Percentiles rank a stretch among this genome's conserved stretches.
These are phyloP conservation scores for Scortechinia acanthostroma DNA, from an alignment of 2,329 filamentous ascomycete genomes.

Conservation along the genomic window DNA sequence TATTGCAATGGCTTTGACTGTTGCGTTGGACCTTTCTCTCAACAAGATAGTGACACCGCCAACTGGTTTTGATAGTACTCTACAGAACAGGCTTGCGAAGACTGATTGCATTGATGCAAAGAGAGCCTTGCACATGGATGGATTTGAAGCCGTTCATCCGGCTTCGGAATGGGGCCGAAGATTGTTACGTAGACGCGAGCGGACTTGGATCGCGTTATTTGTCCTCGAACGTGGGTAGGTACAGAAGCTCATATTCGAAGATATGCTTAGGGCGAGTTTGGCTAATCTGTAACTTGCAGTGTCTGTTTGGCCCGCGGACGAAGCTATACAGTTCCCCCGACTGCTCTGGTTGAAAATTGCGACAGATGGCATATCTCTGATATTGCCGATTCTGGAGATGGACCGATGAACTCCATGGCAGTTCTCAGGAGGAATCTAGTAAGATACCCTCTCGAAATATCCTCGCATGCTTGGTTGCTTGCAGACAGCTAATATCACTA, in stretches of 20 bases:
- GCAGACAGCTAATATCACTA: background rate
- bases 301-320: constrained; percentile 66
- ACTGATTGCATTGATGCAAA: constrained; percentile 65
- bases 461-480: constrained; percentile 2
- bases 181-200: constrained; percentile 56
- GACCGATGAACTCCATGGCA: constrained; percentile 65
- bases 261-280: background rate
- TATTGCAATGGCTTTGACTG: constrained; percentile 61
- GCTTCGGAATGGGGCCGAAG: constrained; percentile 50
- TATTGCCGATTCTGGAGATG: constrained; percentile 60
- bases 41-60: constrained; percentile 62
- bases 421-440: constrained; percentile 63
- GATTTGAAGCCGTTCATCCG: constrained; percentile 56
- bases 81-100: constrained; percentile 41
- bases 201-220: constrained; percentile 67
- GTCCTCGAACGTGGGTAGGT: constrained; percentile 60
- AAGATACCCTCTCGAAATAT: too few species aligned
- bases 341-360: constrained; percentile 57
- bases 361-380: constrained; percentile 62
- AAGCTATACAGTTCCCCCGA: constrained; percentile 62
- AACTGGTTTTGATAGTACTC: constrained; percentile 31
- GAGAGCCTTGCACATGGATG: constrained; percentile 60
- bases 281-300: constrained; percentile 18
- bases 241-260: background rate
- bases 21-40: constrained; percentile 62